These are phyloP conservation scores for Truncatella angustata DNA, from an alignment of 2,329 filamentous ascomycete genomes.

Conservation along the genomic window DNA sequence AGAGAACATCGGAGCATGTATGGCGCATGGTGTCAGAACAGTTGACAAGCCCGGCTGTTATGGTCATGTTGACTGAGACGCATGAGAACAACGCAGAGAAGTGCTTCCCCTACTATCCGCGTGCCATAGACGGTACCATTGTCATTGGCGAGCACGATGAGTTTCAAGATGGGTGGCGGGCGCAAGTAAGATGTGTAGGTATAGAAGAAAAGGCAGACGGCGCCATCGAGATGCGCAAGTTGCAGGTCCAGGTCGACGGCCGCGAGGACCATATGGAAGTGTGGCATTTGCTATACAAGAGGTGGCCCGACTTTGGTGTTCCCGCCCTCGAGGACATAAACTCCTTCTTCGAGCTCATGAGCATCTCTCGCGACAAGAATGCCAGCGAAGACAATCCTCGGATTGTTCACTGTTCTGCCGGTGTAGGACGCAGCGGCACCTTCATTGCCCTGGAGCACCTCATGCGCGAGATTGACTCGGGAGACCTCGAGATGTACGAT, in stretches of 20 bases:
- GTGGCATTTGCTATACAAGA: conserved; percentile 81
- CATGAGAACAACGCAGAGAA: conserved; percentile 77
- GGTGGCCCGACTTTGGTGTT: conserved; percentile 89
- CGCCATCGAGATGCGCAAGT: conserved; percentile 71
- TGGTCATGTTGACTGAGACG: conserved; percentile 93
- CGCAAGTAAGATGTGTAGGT: conserved; percentile 66
- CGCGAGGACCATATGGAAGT: conserved; percentile 46
- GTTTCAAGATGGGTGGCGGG: conserved; percentile 66
- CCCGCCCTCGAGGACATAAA: conserved; percentile 66
- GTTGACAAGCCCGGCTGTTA: conserved; percentile 67
- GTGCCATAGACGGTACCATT: conserved; percentile 49
- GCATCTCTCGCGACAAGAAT: conserved; percentile 61
- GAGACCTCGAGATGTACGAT: conserved; percentile 57
- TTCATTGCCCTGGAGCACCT: conserved; percentile 97
- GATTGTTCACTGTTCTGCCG: conserved; percentile 85
- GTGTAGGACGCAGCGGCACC: conserved; percentile 89
- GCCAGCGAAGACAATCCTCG: conserved; percentile 64
- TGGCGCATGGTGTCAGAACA: conserved; percentile 97
- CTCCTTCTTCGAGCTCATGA: conserved; percentile 68
- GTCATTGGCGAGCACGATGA: conserved; percentile 62
- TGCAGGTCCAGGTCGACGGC: conserved; percentile 56
- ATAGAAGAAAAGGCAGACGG: conserved; percentile 54
- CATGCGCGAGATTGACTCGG: conserved; percentile 75
- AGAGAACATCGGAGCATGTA: conserved; percentile 72
- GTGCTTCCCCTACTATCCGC: conserved; percentile 86